Evolutionary conservation across 495 filamentous ascomycete genomes (phyloP).

Genomic region (Jackrogersella minutella): DNA sequence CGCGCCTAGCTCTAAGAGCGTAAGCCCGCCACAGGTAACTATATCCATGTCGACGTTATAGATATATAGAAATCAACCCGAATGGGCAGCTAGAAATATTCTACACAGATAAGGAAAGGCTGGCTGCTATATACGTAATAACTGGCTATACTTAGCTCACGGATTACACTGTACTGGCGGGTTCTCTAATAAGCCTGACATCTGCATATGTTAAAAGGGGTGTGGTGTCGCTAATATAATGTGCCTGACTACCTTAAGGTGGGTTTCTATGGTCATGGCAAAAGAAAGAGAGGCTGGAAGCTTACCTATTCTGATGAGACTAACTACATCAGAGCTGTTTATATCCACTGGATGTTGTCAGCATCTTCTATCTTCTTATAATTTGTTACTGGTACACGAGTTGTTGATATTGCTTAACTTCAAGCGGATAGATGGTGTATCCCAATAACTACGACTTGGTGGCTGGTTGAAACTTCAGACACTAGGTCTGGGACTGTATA

Average conservation of each 20-base stretch:
- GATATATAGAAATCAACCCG: not conserved
- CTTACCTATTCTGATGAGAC: not conserved
- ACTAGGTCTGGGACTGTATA: not conserved
- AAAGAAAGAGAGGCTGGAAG: conserved; percentile 4
- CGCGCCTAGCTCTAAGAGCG: conserved; percentile 20
- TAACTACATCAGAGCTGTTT: not conserved
- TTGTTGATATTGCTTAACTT: not conserved
- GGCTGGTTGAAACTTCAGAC: no score
- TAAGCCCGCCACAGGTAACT: conserved; percentile 4
- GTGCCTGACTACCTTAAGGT: not conserved
- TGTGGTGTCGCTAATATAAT: not conserved
- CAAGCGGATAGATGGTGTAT: not conserved
- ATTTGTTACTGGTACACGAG: not conserved
- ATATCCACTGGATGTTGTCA: not conserved
- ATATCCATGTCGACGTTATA: conserved; percentile 19
- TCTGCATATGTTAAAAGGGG: not conserved
- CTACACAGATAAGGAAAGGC: not conserved
- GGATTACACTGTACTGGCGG: not conserved
- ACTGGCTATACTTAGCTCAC: not conserved
- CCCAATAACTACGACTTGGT: no score
- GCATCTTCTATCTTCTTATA: not conserved
- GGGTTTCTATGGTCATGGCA: not conserved
- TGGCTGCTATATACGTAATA: not conserved
- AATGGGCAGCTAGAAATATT: not conserved
- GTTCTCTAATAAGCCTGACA: not conserved